Evolutionary conservation across 805 yeast species (phyloP), one percentile per base, ranked within the genome.

Genomic region (Torulaspora maleeae): DNA sequence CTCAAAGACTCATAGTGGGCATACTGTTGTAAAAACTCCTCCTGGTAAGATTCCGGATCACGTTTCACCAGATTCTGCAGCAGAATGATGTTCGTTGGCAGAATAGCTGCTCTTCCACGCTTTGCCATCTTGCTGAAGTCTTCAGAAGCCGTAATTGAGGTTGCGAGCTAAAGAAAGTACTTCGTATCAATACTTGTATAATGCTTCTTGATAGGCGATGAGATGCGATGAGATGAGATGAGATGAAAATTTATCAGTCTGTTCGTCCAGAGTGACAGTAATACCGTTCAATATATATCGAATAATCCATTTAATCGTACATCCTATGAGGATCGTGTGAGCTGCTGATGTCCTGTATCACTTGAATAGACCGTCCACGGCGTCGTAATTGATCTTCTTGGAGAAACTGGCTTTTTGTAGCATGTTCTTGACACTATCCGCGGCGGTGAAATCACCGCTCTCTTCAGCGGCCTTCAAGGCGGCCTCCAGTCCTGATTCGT

Each of bases 31-130:
- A 84, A 66, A 66, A 93, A 93, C 66, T 93, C 99, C 67, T 93
- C 99, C 48, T 80, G 80, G 64, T 93, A 93, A 0, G 98, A 90
- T 56, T 78, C 85, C 2, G 99, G 97, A 64, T 93, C 99, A 58
- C 97, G 76, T 56, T 90, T 83, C 8, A 93, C 95, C 52, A 93
- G 74, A 65, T 93, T 93, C 69, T 93, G 99, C 49, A 93, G 70
- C 51, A 91, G 71, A 30, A 95, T 90, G 61, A 93, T 85, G 67
- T 93, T 93, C 15, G 89, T 86, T 9, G 98, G 98, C 62, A 91
- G 72, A 46, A 90, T 76, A 37, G 97, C 96, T 22, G 96, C 93
- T 77, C 96, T 86, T 69, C 86, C 82, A 65, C 82, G 77, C 67
- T 83, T 86, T 28, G 78, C 95, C 98, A 91, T 91, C 19, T 34